Conservation (phyloP, 805 yeast genomes). For the Nakazawaea molendinolei region DNA sequence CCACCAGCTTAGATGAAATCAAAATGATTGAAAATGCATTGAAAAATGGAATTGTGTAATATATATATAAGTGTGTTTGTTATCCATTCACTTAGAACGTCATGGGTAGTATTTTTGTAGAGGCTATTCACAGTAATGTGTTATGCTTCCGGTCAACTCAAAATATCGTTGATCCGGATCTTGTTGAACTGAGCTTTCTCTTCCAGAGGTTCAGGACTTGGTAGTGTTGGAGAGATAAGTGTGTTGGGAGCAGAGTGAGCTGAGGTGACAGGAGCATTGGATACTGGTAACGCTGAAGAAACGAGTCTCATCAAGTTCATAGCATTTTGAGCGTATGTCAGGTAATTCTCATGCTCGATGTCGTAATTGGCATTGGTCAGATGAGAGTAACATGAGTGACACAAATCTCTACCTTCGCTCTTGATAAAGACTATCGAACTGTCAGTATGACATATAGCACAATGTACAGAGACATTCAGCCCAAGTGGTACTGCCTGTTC, state of each 20-base stretch:
- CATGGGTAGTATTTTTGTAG: too few species aligned
- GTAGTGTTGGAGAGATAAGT: not conserved
- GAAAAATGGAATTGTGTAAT: constrained; percentile 28
- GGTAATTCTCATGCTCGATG: constrained; percentile 7
- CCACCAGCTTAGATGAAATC: constrained; percentile 69
- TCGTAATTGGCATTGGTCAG: constrained; percentile 2
- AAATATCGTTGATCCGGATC: constrained; percentile 8
- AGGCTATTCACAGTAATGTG: too few species aligned
- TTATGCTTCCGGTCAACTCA: too few species aligned
- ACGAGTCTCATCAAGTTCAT: constrained; percentile 5
- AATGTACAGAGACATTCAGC: not conserved
- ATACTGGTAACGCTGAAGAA: constrained; percentile 6
- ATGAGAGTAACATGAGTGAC: constrained; percentile 11
- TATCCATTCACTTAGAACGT: too few species aligned
- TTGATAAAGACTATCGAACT: constrained; percentile 13
- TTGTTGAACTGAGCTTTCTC: constrained; percentile 6
- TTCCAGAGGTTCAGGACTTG: too few species aligned
- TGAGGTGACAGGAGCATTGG: too few species aligned
- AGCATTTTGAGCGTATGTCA: constrained; percentile 8
- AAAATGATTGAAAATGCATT: constrained; percentile 58
- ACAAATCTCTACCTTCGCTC: not conserved
- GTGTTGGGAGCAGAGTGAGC: too few species aligned
- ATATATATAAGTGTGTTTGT: not conserved
- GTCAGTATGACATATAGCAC: constrained; percentile 4
- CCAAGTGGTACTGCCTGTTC: not conserved